phyloP scores from a whole-genome alignment of 148 eudicot genomes.

The Cornus controversa region DNA sequence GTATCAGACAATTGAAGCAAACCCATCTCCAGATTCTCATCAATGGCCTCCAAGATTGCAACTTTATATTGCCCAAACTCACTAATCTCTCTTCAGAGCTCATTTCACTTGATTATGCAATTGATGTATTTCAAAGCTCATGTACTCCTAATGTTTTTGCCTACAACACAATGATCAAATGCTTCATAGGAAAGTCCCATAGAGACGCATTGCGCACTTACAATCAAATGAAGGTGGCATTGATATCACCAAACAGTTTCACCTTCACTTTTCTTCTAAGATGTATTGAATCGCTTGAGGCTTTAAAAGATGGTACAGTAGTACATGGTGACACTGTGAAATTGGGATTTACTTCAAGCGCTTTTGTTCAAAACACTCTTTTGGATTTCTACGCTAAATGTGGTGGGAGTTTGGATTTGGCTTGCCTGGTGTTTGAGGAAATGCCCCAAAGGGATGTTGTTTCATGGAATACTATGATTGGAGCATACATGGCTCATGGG shows the following conservation, averaged over 20 bases:
- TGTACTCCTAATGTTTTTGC: conserved; percentile 15
- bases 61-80: conserved; percentile 26
- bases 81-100: conserved; percentile 21
- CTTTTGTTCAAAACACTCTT: conserved; percentile 28
- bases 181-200: conserved; percentile 24
- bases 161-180: conserved; percentile 33
- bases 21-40: conserved; percentile 35
- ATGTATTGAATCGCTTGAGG: conserved; percentile 21
- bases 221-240: conserved; percentile 16
- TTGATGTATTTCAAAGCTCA: conserved; percentile 12
- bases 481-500: conserved; percentile 31
- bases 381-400: conserved; percentile 31
- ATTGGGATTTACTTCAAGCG: conserved; percentile 24
- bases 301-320: conserved; percentile 12
- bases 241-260: conserved; percentile 22
- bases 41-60: conserved; percentile 27
- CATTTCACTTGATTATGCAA: conserved; percentile 31
- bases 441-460: conserved; percentile 37
- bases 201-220: conserved; percentile 11
- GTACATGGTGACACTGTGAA: conserved; percentile 28
- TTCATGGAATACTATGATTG: conserved; percentile 39
- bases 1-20: conserved; percentile 21
- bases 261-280: conserved; percentile 31
- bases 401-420: conserved; percentile 18
- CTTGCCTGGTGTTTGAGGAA: conserved; percentile 29